Evolutionary conservation across 495 filamentous ascomycete genomes (phyloP).

Genomic region (Penicillium mononematosum): DNA sequence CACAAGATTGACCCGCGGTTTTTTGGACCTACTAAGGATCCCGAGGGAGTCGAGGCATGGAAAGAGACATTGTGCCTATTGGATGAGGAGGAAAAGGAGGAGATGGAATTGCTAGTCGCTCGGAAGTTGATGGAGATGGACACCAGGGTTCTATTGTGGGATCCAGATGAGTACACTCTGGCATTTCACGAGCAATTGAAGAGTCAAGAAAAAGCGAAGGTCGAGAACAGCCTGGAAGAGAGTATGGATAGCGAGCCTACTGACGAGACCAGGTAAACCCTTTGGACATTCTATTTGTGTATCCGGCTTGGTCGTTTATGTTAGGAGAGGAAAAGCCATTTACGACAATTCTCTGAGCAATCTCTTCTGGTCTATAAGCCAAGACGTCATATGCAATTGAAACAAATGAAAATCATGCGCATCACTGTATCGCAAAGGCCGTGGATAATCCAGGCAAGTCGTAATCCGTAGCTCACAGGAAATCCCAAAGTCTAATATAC

Average conservation of each 20-base stretch:
- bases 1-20: not conserved
- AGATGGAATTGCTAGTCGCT: constrained; percentile 11
- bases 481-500: constrained; percentile 32
- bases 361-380: constrained; percentile 13
- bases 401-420: constrained; percentile 25
- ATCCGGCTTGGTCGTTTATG: not conserved
- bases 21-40: not conserved
- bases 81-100: constrained; percentile 1
- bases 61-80: constrained; percentile 13
- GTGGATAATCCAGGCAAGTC: constrained; percentile 23
- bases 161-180: constrained; percentile 8
- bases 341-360: not conserved
- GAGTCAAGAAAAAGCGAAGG: not conserved
- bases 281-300: not conserved
- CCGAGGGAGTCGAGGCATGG: constrained; percentile 1
- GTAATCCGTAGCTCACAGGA: constrained; percentile 36
- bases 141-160: constrained; percentile 7
- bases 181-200: not conserved
- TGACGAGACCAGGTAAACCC: not conserved
- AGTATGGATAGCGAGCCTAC: not conserved
- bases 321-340: not conserved
- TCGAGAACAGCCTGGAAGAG: not conserved
- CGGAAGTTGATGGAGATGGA: constrained; percentile 9
- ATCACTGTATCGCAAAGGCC: constrained; percentile 29
- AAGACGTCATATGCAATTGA: constrained; percentile 13